Evolutionary conservation across 1,139 yeast genomes (phyloP), one percentile per base, ranked within the genome.

Genomic region (Saccharomyces hybrid): DNA sequence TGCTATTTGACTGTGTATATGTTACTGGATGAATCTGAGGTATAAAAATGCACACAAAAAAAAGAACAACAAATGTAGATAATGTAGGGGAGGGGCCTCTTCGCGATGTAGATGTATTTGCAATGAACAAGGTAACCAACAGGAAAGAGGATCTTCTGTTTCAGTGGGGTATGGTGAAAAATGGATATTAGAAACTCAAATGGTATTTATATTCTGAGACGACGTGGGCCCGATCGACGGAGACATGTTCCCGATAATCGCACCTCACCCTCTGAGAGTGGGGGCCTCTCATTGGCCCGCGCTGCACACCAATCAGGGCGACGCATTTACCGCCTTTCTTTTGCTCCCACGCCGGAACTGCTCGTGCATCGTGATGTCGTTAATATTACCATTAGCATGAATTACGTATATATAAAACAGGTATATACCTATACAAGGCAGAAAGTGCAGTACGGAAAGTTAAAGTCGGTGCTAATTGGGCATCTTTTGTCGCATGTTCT

Each of bases 401-500:
- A 38, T 38, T 38, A 16, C 13, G 23, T 13, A 32, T 3, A 29
- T 29, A 29, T 5, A 2, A 34, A 7, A 19, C 3, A 19, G 23
- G 23, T 19, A 34, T 14, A 34, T 7, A 14, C 2, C 5, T 34
- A 34, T 7, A 34, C 3, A 19, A 19, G 23, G 23, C 23, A 2
- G 23, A 3, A 19, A 19, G 3, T 19, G 23, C 23, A 19, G 23
- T 3, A 19, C 23, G 3, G 23, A 19, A 19, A 19, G 23, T 19
- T 3, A 16, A 3, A 19, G 19, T 19, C 19, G 19, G 19, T 19
- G 23, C 7, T 9, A 34, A 8, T 3, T 34, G 25, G 44, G 44
- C 25, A 0, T n/a, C 25, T n/a, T 46, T 42, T 31, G 53, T 51
- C 25, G 34, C 27, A 55, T 55, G 50, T 62, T 60, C 38, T 59